phyloP scores from a whole-genome alignment of 2,329 filamentous ascomycete genomes.

The Neonectria magnoliae region DNA sequence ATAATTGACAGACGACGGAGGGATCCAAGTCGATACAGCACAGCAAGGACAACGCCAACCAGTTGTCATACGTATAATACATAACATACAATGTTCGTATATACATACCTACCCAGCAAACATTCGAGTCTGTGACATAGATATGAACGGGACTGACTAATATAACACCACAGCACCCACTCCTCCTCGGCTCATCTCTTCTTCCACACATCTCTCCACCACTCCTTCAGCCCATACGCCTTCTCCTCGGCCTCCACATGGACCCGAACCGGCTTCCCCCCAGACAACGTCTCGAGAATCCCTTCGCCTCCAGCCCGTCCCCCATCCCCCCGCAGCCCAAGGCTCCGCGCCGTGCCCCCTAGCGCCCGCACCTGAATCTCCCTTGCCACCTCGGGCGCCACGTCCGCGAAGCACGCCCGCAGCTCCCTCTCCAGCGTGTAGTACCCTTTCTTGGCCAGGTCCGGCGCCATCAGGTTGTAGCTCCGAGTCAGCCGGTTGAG shows the following conservation, averaged over 20 bases:
- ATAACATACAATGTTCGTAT: neutral
- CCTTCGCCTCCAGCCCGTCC: slow-evolving; percentile 51
- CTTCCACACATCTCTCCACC: slow-evolving; percentile 84
- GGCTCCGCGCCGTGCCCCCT: slow-evolving; percentile 50
- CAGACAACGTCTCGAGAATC: slow-evolving; percentile 70
- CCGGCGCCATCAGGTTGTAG: slow-evolving; percentile 95
- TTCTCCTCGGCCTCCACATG: slow-evolving; percentile 80
- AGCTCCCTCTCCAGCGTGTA: slow-evolving; percentile 86
- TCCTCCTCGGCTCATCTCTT: slow-evolving; percentile 30
- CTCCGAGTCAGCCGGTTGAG: slow-evolving; percentile 84
- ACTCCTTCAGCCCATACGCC: slow-evolving; percentile 87
- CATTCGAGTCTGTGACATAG: neutral
- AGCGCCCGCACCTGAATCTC: slow-evolving; percentile 77
- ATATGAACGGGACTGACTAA: neutral
- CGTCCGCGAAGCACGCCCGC: slow-evolving; percentile 82
- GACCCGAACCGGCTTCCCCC: slow-evolving; percentile 60
- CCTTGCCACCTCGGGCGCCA: slow-evolving; percentile 78
- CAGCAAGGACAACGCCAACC: neutral
- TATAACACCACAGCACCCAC: neutral
- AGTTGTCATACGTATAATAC: neutral
- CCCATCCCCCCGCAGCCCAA: slow-evolving; percentile 40
- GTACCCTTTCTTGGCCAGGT: slow-evolving; percentile 92
- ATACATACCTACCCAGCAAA: neutral
- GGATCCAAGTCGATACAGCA: neutral
- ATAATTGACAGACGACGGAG: neutral